Base-by-base conservation (phyloP, 1,284 basidiomycete species). In the Ustilago sp. region DNA sequence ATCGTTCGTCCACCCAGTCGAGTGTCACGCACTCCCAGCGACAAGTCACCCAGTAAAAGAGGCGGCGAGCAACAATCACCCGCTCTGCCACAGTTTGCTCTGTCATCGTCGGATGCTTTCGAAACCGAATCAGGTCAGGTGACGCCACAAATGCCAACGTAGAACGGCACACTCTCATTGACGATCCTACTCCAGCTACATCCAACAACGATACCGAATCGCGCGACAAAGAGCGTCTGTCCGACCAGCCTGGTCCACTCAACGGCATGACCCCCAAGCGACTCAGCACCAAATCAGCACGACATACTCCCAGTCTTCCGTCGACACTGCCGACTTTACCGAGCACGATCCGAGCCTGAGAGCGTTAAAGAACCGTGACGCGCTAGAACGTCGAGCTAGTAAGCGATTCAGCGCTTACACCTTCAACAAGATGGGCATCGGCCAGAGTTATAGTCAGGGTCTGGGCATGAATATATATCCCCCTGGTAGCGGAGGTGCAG, bases 321-420 rank as follows among this genome's bases (percentile, higher is more conserved):
- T 77, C 31, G 75, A 77, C 43, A 45, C 61, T 13, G 52, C 58
- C 34, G 74, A 75, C 36, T 86, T 88, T 4, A 91, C 92, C 32
- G 92, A 91, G 6, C 91, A 93, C 35, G 91, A 92, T 48, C 92
- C 90, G 62, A 95, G 94, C 8, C 89, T 98, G 15, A 93, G 93
- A 11, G 94, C 94, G 1, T 89, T 99, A 48, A 93, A 95, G 86
- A 91, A 92, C 75, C 91, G 91, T 50, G 95, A 97, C 77, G 90
- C 92, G 0, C 89, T 98, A 19, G 94, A 96, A 83, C 91, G 96
- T 11, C 89, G 96, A 47, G 96, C 96, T 4, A 95, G 94, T 32
- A 98, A 98, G 85, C 92, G 96, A 0, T 99, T 96, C 88, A 98
- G 95, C 62, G 93, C 93, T 1, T 99, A 97, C 86, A 94, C 95